Conservation (phyloP, 257 asterid genomes). For the Solanum corneliomulleri region DNA sequence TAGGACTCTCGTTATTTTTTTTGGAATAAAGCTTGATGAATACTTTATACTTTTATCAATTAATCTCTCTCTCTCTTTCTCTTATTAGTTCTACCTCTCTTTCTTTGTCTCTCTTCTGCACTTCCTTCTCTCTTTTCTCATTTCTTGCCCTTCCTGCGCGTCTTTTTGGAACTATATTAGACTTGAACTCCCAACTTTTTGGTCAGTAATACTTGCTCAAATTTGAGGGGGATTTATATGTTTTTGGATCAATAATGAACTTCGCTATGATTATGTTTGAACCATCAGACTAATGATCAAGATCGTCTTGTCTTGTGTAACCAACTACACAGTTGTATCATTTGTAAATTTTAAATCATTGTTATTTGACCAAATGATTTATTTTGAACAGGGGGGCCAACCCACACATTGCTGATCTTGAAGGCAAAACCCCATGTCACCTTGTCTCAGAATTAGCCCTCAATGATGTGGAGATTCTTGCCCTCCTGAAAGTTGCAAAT, state of each 20-base stretch:
- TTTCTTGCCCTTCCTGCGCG: background rate
- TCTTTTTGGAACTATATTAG: background rate
- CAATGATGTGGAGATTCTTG: slow-evolving; percentile 57
- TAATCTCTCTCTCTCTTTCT: background rate
- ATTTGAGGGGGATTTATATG: background rate
- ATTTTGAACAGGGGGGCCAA: slow-evolving; percentile 65
- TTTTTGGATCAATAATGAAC: background rate
- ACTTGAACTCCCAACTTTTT: background rate
- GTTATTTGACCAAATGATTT: background rate
- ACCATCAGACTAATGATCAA: background rate
- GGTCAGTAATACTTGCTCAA: background rate
- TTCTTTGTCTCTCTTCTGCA: background rate
- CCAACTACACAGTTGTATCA: background rate
- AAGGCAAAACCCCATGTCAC: slow-evolving; percentile 58
- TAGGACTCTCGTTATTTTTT: background rate
- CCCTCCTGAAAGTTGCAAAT: slow-evolving; percentile 46
- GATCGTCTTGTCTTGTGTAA: background rate
- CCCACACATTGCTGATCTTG: slow-evolving; percentile 54
- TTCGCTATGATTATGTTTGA: background rate
- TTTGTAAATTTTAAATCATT: background rate
- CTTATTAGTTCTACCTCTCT: background rate
- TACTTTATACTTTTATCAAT: background rate
- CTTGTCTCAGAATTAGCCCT: slow-evolving; percentile 43
- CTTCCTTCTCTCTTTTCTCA: background rate
- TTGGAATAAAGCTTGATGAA: background rate